Base-by-base conservation (phyloP, 495 filamentous ascomycete species). In the Penicillium odoratum region DNA sequence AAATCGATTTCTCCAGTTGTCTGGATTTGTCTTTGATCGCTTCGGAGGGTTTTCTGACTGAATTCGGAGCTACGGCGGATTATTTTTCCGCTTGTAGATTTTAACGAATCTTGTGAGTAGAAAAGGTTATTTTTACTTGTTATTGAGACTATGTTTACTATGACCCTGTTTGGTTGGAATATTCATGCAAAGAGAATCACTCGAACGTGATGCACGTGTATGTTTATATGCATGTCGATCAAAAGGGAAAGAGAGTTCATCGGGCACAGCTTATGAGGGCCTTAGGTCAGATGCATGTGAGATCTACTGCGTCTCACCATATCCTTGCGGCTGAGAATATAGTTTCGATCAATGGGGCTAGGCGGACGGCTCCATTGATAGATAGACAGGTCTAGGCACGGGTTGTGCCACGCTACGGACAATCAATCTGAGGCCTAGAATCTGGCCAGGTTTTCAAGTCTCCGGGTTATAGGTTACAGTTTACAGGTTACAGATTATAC, bases 281-380 rank as follows among this genome's bases (percentile, higher is more conserved):
- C 38, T 18, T n/a, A 16, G 8, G 46, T 48, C 46, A 48, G 26
- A 29, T 48, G n/a, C n/a, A n/a, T n/a, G n/a, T n/a, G 46, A 33
- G 26, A 48, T 48, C 46, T 48, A 16, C 46, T 48, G 16, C 48
- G 31, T 25, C 30, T 51, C 47, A 33, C n/a, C 49, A 40, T 51
- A n/a, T 18, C 53, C n/a, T 36, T 61, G 59, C 50, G 59, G 59
- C 55, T 61, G 50, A 57, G 51, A 54, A 57, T 45, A 61, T 60
- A 53, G 53, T 51, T 60, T 43, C 53, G 26, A 44, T 31, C 36
- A 38, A 30, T 34, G 34, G 38, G 51, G 51, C 51, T 15, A 16
- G 6, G 7, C 16, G 9, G 15, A n/a, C 8, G 9, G 51, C 34
- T 21, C 50, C 28, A 40, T 29, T 38, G 15, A 40, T n/a, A 31